Percentiles rank a stretch among this genome's conserved stretches.
phyloP scores from a whole-genome alignment of 1,284 basidiomycete genomes.

The Paramarasmius palmivorus region DNA sequence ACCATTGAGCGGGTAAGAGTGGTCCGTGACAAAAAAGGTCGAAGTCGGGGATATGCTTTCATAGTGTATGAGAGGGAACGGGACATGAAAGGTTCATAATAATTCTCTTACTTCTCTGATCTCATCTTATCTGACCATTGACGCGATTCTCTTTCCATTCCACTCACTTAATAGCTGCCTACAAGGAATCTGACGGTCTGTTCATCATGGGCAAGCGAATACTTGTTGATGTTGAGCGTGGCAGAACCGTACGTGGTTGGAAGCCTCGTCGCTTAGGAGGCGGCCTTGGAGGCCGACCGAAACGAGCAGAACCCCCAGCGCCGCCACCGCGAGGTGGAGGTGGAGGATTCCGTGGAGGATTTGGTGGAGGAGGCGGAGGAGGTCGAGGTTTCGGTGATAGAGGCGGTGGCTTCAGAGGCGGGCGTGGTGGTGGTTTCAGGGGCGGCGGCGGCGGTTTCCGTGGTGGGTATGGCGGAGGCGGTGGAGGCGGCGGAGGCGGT shows the following conservation, averaged over 20 bases:
- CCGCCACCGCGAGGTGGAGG: slow-evolving; percentile 34
- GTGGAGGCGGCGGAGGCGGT: slow-evolving; percentile 30
- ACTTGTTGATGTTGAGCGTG: slow-evolving; percentile 97
- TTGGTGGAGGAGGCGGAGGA: slow-evolving; percentile 35
- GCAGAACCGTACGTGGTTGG: slow-evolving; percentile 97
- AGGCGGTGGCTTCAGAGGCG: slow-evolving; percentile 25
- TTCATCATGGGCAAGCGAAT: slow-evolving; percentile 95
- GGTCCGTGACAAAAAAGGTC: slow-evolving; percentile 86
- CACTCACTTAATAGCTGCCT: slow-evolving; percentile 70
- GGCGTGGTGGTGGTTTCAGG: slow-evolving; percentile 28
- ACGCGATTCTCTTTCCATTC: slow-evolving; percentile 18
- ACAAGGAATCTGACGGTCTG: slow-evolving; percentile 98
- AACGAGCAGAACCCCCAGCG: slow-evolving; percentile 74
- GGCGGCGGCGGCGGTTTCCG: slow-evolving; percentile 33
- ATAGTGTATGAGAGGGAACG: slow-evolving; percentile 97
- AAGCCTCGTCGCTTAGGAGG: slow-evolving; percentile 95
- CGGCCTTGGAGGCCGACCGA: slow-evolving; percentile 93
- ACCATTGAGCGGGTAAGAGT: slow-evolving; percentile 91
- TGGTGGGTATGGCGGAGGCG: slow-evolving; percentile 36
- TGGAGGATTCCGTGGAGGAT: slow-evolving; percentile 43
- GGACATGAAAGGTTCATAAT: slow-evolving; percentile 91
- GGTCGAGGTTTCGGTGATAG: slow-evolving; percentile 46
- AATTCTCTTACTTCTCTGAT: slow-evolving; percentile 17
- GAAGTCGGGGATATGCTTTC: slow-evolving; percentile 93
- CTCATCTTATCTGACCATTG: slow-evolving; percentile 11